A percentile compares a stretch with the other conserved stretches of the same genome.
These are phyloP conservation scores for Protomyces inouyei DNA, from an alignment of 1,139 yeast genomes.

Conservation along the genomic window DNA sequence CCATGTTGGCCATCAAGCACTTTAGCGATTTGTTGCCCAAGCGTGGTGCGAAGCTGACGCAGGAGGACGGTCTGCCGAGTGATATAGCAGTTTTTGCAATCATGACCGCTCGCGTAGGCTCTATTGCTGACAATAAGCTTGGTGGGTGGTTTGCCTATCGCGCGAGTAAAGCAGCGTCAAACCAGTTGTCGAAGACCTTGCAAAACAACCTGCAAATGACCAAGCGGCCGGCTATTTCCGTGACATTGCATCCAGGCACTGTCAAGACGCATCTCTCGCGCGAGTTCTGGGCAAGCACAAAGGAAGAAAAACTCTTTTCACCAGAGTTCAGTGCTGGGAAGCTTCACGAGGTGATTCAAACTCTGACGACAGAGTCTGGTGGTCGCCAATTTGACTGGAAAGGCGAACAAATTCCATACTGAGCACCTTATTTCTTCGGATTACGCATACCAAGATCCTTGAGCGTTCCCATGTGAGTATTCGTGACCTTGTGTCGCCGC, in stretches of 20 bases:
- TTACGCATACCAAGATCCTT: conserved; percentile 49
- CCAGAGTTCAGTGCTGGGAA: conserved; percentile 21
- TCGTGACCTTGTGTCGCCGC: conserved; percentile 88
- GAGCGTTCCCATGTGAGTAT: conserved; percentile 92
- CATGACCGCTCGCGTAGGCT: conserved; percentile 25
- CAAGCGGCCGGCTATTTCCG: conserved; percentile 18
- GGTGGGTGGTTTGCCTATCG: conserved; percentile 28
- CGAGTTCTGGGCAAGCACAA: conserved; percentile 23
- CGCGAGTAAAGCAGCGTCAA: conserved; percentile 25
- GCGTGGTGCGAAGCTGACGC: conserved; percentile 3
- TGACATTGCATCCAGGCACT: conserved; percentile 27
- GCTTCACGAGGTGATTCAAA: conserved; percentile 3
- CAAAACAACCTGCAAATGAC: conserved; percentile 15
- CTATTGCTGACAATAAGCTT: conserved; percentile 20
- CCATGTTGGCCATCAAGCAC: conserved; percentile 25
- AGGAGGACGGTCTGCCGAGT: conserved; percentile 7
- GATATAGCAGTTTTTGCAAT: conserved; percentile 20
- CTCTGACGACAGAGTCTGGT: conserved; percentile 1
- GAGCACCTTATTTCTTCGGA: background rate
- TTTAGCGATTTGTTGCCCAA: conserved; percentile 14
- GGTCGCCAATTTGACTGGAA: conserved; percentile 26
- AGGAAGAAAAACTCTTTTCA: conserved; percentile 13
- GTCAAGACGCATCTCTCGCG: conserved; percentile 22
- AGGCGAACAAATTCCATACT: conserved; percentile 23
- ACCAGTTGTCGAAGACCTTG: conserved; percentile 21